Conservation (phyloP, 495 filamentous ascomycete genomes). For the Penicillium diatomitis region DNA sequence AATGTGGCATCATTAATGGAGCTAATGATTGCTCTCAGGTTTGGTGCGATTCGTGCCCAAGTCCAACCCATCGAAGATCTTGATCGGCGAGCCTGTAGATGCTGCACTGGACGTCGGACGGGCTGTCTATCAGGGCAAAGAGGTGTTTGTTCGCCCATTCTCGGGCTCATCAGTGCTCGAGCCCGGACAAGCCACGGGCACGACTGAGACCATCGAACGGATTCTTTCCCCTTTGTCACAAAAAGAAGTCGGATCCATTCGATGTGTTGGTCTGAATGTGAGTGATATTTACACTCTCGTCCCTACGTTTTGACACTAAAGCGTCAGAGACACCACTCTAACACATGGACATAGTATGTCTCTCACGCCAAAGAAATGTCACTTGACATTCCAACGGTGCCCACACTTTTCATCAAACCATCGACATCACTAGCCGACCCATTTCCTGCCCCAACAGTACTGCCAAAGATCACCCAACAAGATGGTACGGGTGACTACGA, state of each 20-base stretch:
- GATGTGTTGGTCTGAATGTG: conserved; percentile 72
- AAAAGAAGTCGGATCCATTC: conserved; percentile 38
- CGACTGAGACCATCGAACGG: conserved; percentile 39
- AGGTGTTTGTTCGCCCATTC: conserved; percentile 45
- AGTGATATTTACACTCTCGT: background rate
- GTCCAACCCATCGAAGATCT: conserved; percentile 36
- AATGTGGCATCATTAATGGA: background rate
- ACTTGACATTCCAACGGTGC: conserved; percentile 62
- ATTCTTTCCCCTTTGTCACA: conserved; percentile 48
- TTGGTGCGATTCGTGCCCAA: conserved; percentile 52
- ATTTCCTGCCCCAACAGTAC: conserved; percentile 53
- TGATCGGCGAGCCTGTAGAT: conserved; percentile 50
- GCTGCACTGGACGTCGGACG: conserved; percentile 44
- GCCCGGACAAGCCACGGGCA: conserved; percentile 38
- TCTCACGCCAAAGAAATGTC: conserved; percentile 68
- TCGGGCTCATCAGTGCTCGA: conserved; percentile 46
- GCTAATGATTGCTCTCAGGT: conserved; percentile 23
- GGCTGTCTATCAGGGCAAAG: conserved; percentile 44
- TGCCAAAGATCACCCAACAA: conserved; percentile 49
- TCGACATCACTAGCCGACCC: conserved; percentile 60
- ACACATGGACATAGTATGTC: conserved; percentile 43
- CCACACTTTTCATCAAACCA: conserved; percentile 78
- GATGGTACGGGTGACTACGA: conserved; percentile 66
- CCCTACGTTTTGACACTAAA: background rate
- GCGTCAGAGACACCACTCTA: background rate